Conservation (phyloP, 2,329 filamentous ascomycete genomes). For the Triangularia setosa region DNA sequence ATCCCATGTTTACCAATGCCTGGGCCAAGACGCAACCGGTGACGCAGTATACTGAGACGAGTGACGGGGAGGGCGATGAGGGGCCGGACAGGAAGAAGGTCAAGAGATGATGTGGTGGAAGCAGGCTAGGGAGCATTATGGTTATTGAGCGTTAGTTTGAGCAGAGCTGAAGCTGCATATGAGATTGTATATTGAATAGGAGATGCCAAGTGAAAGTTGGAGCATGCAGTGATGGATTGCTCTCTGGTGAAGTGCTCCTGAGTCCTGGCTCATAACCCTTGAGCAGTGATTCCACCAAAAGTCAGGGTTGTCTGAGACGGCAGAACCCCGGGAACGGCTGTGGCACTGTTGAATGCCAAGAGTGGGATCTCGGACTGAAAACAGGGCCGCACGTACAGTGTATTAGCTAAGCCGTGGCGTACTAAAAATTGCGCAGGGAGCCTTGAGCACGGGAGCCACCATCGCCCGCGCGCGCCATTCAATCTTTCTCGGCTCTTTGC, state of each 20-base stretch:
- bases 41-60: slow-evolving; percentile 84
- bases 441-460: slow-evolving; percentile 22
- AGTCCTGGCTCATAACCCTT: not conserved
- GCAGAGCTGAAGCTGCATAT: not conserved
- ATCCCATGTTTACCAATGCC: slow-evolving; percentile 90
- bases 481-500: slow-evolving; percentile 28
- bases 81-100: slow-evolving; percentile 63
- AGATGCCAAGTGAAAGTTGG: not conserved
- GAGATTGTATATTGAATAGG: not conserved
- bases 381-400: not conserved
- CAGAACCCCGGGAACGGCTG: not conserved
- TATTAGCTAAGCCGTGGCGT: slow-evolving; percentile 23
- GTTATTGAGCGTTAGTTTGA: not conserved
- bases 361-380: not conserved
- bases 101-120: slow-evolving; percentile 43
- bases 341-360: not conserved
- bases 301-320: not conserved
- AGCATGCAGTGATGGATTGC: too few species aligned
- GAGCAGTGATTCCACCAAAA: not conserved
- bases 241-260: not conserved
- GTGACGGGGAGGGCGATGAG: slow-evolving; percentile 73
- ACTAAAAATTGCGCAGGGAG: slow-evolving; percentile 22
- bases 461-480: slow-evolving; percentile 27
- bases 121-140: not conserved
- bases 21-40: slow-evolving; percentile 91